Percentiles rank a stretch among this genome's conserved stretches.
Evolutionary conservation across 1,284 basidiomycete genomes (phyloP).

Genomic region (Ustilago cynodontis): DNA sequence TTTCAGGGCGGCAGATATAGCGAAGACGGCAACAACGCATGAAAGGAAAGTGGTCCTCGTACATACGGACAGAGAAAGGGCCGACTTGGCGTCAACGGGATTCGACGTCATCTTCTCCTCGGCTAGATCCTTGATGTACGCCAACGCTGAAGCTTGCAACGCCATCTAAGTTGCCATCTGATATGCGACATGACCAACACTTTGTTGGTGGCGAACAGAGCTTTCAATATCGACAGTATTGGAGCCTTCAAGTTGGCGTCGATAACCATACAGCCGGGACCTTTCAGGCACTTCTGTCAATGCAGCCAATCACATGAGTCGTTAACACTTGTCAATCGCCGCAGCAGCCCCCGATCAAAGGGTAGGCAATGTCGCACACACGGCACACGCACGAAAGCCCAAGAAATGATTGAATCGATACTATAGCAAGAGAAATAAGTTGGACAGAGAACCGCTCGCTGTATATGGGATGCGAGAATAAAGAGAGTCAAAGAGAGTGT

Average conservation of each 20-base stretch:
- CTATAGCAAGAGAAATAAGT: slow-evolving; percentile 30
- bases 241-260: too few species aligned
- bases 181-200: background rate
- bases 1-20: background rate
- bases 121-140: slow-evolving; percentile 13
- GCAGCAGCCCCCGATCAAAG: background rate
- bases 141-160: slow-evolving; percentile 1
- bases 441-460: slow-evolving; percentile 15
- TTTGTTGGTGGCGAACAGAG: background rate
- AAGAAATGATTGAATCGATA: slow-evolving; percentile 12
- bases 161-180: background rate
- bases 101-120: slow-evolving; percentile 9
- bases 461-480: slow-evolving; percentile 27
- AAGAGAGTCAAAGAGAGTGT: slow-evolving; percentile 22
- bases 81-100: slow-evolving; percentile 1
- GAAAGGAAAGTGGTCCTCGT: background rate
- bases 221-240: background rate
- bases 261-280: too few species aligned
- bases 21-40: background rate
- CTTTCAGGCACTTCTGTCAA: background rate
- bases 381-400: background rate
- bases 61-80: background rate
- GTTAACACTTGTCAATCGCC: background rate
- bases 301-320: background rate
- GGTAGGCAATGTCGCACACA: background rate